Evolutionary conservation across 441 rosid species (phyloP).

Genomic region (Geranium incanum): DNA sequence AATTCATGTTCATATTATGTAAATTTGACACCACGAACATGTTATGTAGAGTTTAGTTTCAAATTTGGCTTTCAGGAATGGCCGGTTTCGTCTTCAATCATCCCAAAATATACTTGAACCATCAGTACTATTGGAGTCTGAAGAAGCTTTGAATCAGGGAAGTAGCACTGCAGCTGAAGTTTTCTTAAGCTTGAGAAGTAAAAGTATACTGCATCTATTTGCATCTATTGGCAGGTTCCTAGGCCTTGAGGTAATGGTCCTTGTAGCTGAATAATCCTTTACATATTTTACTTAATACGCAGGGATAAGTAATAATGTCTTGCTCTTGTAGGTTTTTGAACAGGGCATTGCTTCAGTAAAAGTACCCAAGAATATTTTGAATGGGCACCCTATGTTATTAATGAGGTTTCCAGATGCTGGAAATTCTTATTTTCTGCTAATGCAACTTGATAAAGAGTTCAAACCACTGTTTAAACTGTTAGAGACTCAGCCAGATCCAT

Average conservation of each 20-base stretch:
- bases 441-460: slow-evolving; percentile 90
- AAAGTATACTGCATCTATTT: slow-evolving; percentile 78
- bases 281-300: background rate
- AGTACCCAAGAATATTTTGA: slow-evolving; percentile 59
- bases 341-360: slow-evolving; percentile 58
- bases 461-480: slow-evolving; percentile 76
- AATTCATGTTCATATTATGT: background rate
- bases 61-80: slow-evolving; percentile 58
- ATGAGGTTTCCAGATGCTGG: slow-evolving; percentile 92
- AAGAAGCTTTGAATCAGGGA: slow-evolving; percentile 95
- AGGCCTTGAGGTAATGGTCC: slow-evolving; percentile 70
- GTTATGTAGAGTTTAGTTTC: slow-evolving; percentile 9
- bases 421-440: slow-evolving; percentile 73
- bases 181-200: slow-evolving; percentile 76
- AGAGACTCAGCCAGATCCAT: slow-evolving; percentile 52
- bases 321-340: slow-evolving; percentile 71
- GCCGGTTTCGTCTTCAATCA: slow-evolving; percentile 74
- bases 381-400: slow-evolving; percentile 54
- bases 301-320: slow-evolving; percentile 19
- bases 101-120: slow-evolving; percentile 57
- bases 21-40: background rate
- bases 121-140: slow-evolving; percentile 57
- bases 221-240: slow-evolving; percentile 86
- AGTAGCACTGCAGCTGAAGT: slow-evolving; percentile 68
- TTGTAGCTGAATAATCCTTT: background rate